These are phyloP conservation scores for Lecanicillium sp. DNA, from an alignment of 2,329 filamentous ascomycete genomes.

Conservation along the genomic window DNA sequence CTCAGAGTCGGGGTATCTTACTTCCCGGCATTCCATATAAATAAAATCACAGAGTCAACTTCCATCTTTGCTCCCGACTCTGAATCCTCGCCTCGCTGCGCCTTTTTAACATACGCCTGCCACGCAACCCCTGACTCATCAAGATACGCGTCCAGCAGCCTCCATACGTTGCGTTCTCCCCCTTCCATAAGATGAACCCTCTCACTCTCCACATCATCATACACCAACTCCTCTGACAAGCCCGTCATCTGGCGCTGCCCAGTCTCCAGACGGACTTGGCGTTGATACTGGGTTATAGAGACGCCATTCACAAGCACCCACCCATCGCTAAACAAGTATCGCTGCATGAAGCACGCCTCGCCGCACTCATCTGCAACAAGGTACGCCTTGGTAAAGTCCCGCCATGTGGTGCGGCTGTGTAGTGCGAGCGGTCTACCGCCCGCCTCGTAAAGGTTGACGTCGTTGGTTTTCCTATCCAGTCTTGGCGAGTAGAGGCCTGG, in stretches of 20 bases:
- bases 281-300: conserved; percentile 34
- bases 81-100: conserved; percentile 13
- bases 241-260: background rate
- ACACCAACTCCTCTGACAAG: no score
- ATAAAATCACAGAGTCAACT: conserved; percentile 31
- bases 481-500: conserved; percentile 34
- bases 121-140: conserved; percentile 30
- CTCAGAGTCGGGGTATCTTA: background rate
- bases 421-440: conserved; percentile 33
- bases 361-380: conserved; percentile 34
- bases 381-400: conserved; percentile 33
- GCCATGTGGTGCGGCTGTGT: conserved; percentile 28
- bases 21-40: conserved; percentile 28
- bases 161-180: conserved; percentile 27
- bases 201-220: conserved; percentile 26
- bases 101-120: conserved; percentile 37
- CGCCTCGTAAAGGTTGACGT: conserved; percentile 27
- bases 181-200: background rate
- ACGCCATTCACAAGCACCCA: conserved; percentile 42
- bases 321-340: conserved; percentile 35
- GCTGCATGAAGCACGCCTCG: conserved; percentile 38
- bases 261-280: conserved; percentile 20
- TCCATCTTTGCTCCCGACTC: conserved; percentile 11
- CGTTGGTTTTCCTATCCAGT: conserved; percentile 21
- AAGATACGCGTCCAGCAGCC: conserved; percentile 29